Evolutionary conservation across 345 rosid genomes (phyloP), one percentile per base, ranked within the genome.

Genomic region (rapeseed (Brassica napus)): DNA sequence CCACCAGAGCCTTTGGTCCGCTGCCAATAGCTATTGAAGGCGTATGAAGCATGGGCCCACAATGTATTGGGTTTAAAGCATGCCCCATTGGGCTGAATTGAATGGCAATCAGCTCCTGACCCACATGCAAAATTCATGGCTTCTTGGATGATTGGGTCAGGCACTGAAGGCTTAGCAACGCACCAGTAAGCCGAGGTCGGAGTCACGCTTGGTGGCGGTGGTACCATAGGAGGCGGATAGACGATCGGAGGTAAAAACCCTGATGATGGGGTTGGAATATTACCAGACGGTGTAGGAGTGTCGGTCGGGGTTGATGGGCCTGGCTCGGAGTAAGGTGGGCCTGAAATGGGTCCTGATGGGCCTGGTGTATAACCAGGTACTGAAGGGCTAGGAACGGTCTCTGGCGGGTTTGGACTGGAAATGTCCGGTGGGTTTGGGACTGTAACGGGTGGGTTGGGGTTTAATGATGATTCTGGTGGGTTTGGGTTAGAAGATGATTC

Each of bases 121-220:
- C 84, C 97, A 74, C 98, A 95, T 1, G 99, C 97, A 57, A 89
- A 95, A 82, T 88, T 95, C 98, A 95, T 90, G 0, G 99, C 98
- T 83, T 95, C 99, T 83, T 82, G 87, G 37, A 94, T 87, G 11
- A 94, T 94, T 18, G 98, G 98, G 44, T 91, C 97, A 3, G 98
- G 98, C 61, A 94, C 98, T 0, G 98, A 73, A 0, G 98, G 97
- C 82, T 94, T 94, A 0, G 97, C 98, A n/a, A 94, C 94, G 0
- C 98, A 94, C 98, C 98, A 93, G 1, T 89, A 72, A 34, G 98
- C 87, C 6, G 84, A 83, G 55, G 79, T 61, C 0, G 92, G 85
- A 14, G 76, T 72, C 15, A 8, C 58, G 0, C 26, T 72, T 0
- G 97, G 86, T 54, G 97, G 81, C 0, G 96, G 92, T 6, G 92